Evolutionary conservation across 768 basidiomycete genomes (phyloP), one percentile per base, ranked within the genome.

Genomic region (Hygrophorus russula): DNA sequence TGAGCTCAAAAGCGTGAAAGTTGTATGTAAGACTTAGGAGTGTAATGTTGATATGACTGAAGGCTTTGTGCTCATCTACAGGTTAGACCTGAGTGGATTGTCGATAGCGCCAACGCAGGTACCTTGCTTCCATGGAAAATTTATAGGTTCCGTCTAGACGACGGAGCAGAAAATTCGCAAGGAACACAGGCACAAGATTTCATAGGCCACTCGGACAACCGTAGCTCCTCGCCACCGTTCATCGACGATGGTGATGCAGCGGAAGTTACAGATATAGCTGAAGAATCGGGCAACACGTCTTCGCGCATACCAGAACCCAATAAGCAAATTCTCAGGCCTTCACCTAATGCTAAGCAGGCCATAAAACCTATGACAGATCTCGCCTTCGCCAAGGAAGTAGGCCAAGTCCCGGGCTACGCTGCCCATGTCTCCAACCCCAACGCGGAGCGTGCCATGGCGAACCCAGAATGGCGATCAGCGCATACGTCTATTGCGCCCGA

Each of bases 1-100:
- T 15, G 91, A 94, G 53, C 97, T 92, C 60, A 74, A 82, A 58
- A 60, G 82, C 33, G 85, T 94, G 82, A 96, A 92, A 57, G 83
- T 98, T 12, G 91, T 84, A 3, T 3, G 24, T 24, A 24, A n/a
- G n/a, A n/a, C n/a, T n/a, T n/a, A n/a, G n/a, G n/a, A n/a, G n/a
- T n/a, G n/a, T n/a, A n/a, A n/a, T n/a, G n/a, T n/a, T n/a, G n/a
- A n/a, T n/a, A n/a, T n/a, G n/a, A n/a, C n/a, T n/a, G n/a, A n/a
- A n/a, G n/a, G n/a, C n/a, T n/a, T n/a, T n/a, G n/a, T n/a, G n/a
- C n/a, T 24, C 7, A 3, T 7, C 24, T 7, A 24, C 24, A 24
- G 24, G 24, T 24, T 31, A 69, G 68, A 36, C 90, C 92, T 0
- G 80, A 81, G 45, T 99, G 96, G 96, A 69, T 99, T 9, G 67